phyloP scores from a whole-genome alignment of 2,329 filamentous ascomycete genomes.

The Orbilia quercus region DNA sequence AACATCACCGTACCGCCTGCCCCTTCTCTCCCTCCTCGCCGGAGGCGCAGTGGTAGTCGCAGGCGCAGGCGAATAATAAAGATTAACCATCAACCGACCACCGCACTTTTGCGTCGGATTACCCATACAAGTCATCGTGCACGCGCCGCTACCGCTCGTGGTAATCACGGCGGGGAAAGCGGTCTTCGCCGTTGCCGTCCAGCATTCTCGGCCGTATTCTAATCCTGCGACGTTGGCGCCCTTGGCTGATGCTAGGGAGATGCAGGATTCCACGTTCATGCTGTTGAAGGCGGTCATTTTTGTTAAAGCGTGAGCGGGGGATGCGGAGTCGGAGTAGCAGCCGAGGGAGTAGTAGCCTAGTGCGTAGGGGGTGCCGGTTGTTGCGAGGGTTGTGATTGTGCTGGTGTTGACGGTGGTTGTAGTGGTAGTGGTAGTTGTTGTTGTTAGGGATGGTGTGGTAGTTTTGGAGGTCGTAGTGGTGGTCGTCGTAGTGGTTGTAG shows the following conservation, averaged over 20 bases:
- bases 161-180: constrained; percentile 38
- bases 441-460: background rate
- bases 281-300: constrained; percentile 33
- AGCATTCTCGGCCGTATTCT: constrained; percentile 61
- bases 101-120: constrained; percentile 37
- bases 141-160: constrained; percentile 46
- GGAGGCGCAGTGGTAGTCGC: background rate
- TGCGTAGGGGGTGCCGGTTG: constrained; percentile 3
- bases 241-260: constrained; percentile 61
- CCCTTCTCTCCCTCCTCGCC: background rate
- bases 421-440: constrained; percentile 9
- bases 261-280: constrained; percentile 56
- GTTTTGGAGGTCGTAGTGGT: constrained; percentile 12
- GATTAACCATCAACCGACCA: constrained; percentile 60
- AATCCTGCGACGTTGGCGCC: constrained; percentile 64
- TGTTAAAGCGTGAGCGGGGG: constrained; percentile 18
- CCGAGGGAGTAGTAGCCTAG: constrained; percentile 25
- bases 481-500: constrained; percentile 9
- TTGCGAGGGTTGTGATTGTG: constrained; percentile 3
- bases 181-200: constrained; percentile 4
- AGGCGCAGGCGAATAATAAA: constrained; percentile 58
- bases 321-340: constrained; percentile 33
- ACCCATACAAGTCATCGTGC: constrained; percentile 36
- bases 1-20: constrained; percentile 9
- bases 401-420: constrained; percentile 14